phyloP scores from a whole-genome alignment of 2,329 filamentous ascomycete species.

The Neurospora sp. region DNA sequence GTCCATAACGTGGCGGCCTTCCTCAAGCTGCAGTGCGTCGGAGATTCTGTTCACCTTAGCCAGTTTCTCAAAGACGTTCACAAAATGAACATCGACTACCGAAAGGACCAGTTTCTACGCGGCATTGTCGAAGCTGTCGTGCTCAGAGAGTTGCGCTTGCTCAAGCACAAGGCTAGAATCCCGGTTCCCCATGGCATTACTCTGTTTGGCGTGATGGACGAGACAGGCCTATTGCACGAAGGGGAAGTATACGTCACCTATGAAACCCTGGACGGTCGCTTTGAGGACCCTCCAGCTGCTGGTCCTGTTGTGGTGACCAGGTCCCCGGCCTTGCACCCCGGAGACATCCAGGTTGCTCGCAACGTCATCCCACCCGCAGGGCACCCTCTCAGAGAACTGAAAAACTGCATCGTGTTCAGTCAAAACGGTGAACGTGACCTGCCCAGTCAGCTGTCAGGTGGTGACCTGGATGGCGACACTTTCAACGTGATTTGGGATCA shows the following conservation, averaged over 20 bases:
- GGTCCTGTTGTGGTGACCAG: slow-evolving; percentile 56
- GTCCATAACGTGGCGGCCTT: slow-evolving; percentile 56
- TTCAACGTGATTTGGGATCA: slow-evolving; percentile 72
- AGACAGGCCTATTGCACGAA: slow-evolving; percentile 57
- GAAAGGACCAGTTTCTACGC: slow-evolving; percentile 58
- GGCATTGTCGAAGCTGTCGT: slow-evolving; percentile 59
- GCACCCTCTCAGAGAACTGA: slow-evolving; percentile 51
- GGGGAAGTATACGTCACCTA: slow-evolving; percentile 56
- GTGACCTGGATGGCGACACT: slow-evolving; percentile 75
- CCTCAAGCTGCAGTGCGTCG: slow-evolving; percentile 51
- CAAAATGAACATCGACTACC: slow-evolving; percentile 52
- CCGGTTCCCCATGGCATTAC: slow-evolving; percentile 61
- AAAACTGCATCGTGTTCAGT: slow-evolving; percentile 73
- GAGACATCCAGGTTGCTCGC: slow-evolving; percentile 60
- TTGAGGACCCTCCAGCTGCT: slow-evolving; percentile 15
- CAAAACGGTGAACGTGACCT: slow-evolving; percentile 61
- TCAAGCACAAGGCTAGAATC: slow-evolving; percentile 74
- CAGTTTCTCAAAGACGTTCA: slow-evolving; percentile 51
- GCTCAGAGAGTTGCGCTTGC: slow-evolving; percentile 57
- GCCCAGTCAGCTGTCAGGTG: slow-evolving; percentile 68
- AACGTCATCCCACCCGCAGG: slow-evolving; percentile 49
- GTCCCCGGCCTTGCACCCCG: slow-evolving; percentile 73
- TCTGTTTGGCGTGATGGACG: slow-evolving; percentile 75
- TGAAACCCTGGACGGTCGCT: slow-evolving; percentile 13
- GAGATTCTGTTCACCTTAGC: slow-evolving; percentile 48